Conservation (phyloP, 2,329 filamentous ascomycete genomes). For the Clarireedia monteithiana region DNA sequence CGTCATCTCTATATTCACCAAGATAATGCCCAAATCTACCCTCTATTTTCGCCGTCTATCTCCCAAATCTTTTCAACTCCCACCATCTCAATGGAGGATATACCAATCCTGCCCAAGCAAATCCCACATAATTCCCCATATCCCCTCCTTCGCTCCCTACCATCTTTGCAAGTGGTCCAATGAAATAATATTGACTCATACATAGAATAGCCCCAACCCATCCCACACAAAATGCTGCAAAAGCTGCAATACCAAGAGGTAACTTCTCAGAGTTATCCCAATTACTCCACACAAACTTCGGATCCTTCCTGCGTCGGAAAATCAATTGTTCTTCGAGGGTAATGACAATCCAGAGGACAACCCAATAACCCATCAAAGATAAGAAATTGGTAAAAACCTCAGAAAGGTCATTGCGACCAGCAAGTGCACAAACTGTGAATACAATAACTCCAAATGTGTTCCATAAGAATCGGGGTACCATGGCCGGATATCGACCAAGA, state of each 20-base stretch:
- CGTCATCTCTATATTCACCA: no score
- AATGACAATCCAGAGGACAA: constrained; percentile 57
- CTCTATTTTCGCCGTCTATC: constrained; percentile 2
- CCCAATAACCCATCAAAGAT: constrained; percentile 64
- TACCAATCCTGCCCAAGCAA: constrained; percentile 49
- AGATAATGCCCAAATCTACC: background rate
- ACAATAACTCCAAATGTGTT: constrained; percentile 54
- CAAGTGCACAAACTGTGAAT: constrained; percentile 56
- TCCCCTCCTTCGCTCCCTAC: constrained; percentile 39
- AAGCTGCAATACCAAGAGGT: constrained; percentile 54
- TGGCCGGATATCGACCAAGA: constrained; percentile 48
- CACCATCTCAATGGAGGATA: constrained; percentile 37
- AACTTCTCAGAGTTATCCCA: constrained; percentile 54
- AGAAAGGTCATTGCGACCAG: constrained; percentile 51
- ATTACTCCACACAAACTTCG: constrained; percentile 49
- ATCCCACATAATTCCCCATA: constrained; percentile 39
- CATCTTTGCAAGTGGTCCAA: constrained; percentile 49
- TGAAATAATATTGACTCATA: constrained; percentile 64
- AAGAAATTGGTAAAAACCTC: constrained; percentile 63
- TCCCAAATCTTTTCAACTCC: constrained; percentile 28
- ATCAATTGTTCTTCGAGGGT: constrained; percentile 53
- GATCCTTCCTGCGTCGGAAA: constrained; percentile 39
- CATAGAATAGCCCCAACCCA: constrained; percentile 58
- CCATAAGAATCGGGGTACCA: constrained; percentile 57
- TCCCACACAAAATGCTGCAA: constrained; percentile 53